Evolutionary conservation across 2,329 filamentous ascomycete species (phyloP).

Genomic region (Cladosporium phlei): DNA sequence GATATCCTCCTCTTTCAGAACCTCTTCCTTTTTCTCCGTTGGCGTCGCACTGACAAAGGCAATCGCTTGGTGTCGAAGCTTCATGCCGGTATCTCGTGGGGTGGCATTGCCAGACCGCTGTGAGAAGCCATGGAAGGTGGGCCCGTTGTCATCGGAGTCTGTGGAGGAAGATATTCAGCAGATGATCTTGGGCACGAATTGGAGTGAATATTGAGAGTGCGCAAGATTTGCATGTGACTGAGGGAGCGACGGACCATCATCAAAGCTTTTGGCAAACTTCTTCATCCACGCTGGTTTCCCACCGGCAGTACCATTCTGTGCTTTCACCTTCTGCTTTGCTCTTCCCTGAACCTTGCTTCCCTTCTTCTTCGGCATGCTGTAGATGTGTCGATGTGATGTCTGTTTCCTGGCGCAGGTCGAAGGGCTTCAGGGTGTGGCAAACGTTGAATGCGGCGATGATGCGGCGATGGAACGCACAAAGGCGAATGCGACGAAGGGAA

Average conservation of each 20-base stretch:
- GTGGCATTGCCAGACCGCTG: conserved; percentile 20
- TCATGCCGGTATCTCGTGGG: conserved; percentile 43
- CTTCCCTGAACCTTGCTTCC: conserved; percentile 22
- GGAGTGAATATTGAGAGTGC: background rate
- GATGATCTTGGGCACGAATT: background rate
- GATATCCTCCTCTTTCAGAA: conserved; percentile 19
- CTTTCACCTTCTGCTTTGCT: conserved; percentile 23
- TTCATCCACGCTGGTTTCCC: conserved; percentile 10
- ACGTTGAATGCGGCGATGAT: conserved; percentile 23
- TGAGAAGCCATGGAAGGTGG: conserved; percentile 29
- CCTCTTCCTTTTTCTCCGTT: conserved; percentile 19
- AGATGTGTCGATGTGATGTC: conserved; percentile 3
- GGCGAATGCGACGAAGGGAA: background rate
- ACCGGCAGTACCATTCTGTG: conserved; percentile 14
- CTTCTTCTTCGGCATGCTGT: conserved; percentile 20
- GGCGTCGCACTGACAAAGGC: conserved; percentile 56
- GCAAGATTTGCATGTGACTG: conserved; percentile 1
- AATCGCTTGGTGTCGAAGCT: conserved; percentile 53
- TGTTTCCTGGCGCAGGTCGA: too few species aligned
- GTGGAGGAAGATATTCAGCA: conserved; percentile 6
- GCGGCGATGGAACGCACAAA: conserved; percentile 16
- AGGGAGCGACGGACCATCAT: conserved; percentile 10
- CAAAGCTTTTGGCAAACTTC: conserved; percentile 12
- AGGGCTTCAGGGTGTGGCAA: too few species aligned
- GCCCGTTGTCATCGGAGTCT: conserved; percentile 8